phyloP scores from a whole-genome alignment of 177 flowering plant species.

The Vitis hybrid region DNA sequence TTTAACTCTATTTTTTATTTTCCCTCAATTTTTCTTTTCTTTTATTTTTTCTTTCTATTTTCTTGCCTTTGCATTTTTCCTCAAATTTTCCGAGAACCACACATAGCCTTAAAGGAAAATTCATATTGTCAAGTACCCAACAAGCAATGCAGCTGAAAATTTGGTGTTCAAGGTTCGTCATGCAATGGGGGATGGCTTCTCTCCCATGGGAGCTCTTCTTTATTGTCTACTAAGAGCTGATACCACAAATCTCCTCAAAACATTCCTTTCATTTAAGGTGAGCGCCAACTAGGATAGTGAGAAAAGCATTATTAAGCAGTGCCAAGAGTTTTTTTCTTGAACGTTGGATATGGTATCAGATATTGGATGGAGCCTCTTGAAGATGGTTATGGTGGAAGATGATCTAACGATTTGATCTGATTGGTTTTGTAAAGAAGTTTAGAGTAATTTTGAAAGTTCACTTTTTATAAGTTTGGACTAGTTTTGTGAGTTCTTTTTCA shows the following conservation, averaged over 20 bases:
- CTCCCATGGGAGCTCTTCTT: conserved; percentile 60
- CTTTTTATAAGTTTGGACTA: background rate
- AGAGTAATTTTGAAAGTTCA: background rate
- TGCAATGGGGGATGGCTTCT: conserved; percentile 60
- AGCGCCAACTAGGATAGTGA: background rate
- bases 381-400: conserved; percentile 42
- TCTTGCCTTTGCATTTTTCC: too few species aligned
- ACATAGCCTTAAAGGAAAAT: conserved; percentile 13
- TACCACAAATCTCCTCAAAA: conserved; percentile 42
- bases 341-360: conserved; percentile 25
- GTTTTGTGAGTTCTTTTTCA: background rate
- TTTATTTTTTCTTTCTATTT: too few species aligned
- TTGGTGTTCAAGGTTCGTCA: conserved; percentile 56
- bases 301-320: conserved; percentile 2
- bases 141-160: conserved; percentile 39
- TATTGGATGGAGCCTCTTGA: conserved; percentile 43
- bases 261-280: conserved; percentile 31
- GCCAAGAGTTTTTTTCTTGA: conserved; percentile 13
- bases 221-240: conserved; percentile 48
- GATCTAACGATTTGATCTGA: conserved; percentile 42
- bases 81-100: too few species aligned
- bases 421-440: too few species aligned
- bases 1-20: too few species aligned
- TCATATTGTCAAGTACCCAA: conserved; percentile 50
- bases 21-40: too few species aligned